Evolutionary conservation across 257 asterid species (phyloP).

Genomic region (Penstemon newberryi): DNA sequence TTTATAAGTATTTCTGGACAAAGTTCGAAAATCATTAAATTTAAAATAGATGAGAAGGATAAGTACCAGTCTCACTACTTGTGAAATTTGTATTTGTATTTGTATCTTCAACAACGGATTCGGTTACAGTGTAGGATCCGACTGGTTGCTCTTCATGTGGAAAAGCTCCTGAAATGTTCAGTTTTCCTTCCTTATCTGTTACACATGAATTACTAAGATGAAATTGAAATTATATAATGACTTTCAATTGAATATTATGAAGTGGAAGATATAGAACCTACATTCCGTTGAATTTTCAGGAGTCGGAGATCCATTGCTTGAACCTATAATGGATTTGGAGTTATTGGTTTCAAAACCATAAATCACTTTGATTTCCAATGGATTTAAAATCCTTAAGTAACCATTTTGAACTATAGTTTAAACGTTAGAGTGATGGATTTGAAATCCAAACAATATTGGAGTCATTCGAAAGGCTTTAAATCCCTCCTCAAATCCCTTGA

Average conservation of each 20-base stretch:
- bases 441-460: too few relatives aligned
- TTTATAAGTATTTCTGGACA: too few relatives aligned
- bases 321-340: too few relatives aligned
- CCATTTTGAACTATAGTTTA: too few relatives aligned
- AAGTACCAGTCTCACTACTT: conserved; percentile 32
- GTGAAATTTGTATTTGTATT: conserved; percentile 23
- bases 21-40: too few relatives aligned
- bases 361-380: conserved; percentile 26
- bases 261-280: conserved; percentile 37
- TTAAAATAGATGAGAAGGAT: too few relatives aligned
- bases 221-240: conserved; percentile 10
- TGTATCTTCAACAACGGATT: conserved; percentile 34
- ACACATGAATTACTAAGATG: conserved; percentile 17
- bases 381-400: conserved; percentile 28
- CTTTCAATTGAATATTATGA: too few relatives aligned
- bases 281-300: conserved; percentile 32
- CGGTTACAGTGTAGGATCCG: conserved; percentile 33
- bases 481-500: too few relatives aligned
- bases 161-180: conserved; percentile 38
- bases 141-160: conserved; percentile 46
- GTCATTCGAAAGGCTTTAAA: too few relatives aligned
- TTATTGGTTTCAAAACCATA: too few relatives aligned
- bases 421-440: too few relatives aligned
- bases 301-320: conserved; percentile 34
- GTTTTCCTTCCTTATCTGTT: conserved; percentile 35